phyloP scores from a whole-genome alignment of 1,284 basidiomycete genomes.

The Moesziomyces aphidis region DNA sequence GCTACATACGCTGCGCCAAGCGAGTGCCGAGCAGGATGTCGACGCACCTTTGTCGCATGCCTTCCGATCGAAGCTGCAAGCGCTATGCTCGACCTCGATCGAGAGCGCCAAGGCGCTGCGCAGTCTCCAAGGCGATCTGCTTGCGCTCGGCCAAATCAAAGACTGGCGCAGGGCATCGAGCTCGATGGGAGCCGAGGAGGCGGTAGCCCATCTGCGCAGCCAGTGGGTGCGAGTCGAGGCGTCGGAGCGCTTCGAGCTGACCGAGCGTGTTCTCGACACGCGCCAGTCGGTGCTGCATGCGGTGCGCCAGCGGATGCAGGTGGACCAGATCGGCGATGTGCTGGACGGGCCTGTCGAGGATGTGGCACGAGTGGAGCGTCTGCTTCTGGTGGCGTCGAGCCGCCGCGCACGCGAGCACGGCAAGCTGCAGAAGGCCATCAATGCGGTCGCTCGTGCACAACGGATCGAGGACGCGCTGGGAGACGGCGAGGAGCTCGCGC shows the following conservation, averaged over 20 bases:
- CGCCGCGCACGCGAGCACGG: conserved; percentile 78
- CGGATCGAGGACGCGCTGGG: conserved; percentile 70
- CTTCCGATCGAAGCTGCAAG: conserved; percentile 34
- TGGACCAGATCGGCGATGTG: conserved; percentile 79
- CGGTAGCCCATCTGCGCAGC: conserved; percentile 22
- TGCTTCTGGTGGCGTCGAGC: conserved; percentile 80
- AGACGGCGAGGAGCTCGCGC: conserved; percentile 70
- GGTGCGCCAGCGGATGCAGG: conserved; percentile 75
- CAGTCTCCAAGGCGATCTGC: conserved; percentile 29
- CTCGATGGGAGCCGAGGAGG: conserved; percentile 30
- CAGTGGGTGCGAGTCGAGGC: conserved; percentile 16
- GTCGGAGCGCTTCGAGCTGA: conserved; percentile 72
- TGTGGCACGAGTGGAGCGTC: conserved; percentile 76
- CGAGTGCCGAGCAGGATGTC: conserved; percentile 59
- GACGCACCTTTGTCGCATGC: conserved; percentile 23
- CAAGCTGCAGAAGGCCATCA: conserved; percentile 84
- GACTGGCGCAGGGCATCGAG: conserved; percentile 30
- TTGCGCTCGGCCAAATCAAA: conserved; percentile 47
- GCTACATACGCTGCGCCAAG: conserved; percentile 75
- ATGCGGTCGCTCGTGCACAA: conserved; percentile 82
- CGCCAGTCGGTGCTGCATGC: conserved; percentile 84
- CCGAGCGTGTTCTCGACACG: conserved; percentile 84
- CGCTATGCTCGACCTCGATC: conserved; percentile 28
- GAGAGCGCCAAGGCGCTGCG: conserved; percentile 39
- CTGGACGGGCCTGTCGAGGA: conserved; percentile 73